Evolutionary conservation across 2,329 filamentous ascomycete genomes (phyloP).

Genomic region (Colletotrichum coccodes): DNA sequence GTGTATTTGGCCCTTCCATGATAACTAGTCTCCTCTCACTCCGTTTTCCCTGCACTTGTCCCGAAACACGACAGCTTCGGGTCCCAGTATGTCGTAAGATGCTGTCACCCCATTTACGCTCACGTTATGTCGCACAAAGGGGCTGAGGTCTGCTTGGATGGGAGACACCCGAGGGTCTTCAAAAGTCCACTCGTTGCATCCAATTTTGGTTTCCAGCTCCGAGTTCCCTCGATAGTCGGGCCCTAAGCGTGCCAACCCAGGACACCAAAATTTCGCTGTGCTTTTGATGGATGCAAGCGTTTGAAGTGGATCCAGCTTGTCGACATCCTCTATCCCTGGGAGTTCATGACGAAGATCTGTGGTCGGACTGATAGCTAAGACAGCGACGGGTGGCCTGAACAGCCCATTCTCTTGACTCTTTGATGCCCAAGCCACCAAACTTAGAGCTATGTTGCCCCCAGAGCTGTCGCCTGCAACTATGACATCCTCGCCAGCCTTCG

Average conservation of each 20-base stretch:
- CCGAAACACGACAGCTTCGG: constrained; percentile 60
- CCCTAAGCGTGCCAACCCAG: background rate
- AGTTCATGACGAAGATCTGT: constrained; percentile 45
- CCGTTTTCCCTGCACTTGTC: constrained; percentile 53
- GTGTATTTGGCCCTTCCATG: constrained; percentile 71
- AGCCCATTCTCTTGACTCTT: constrained; percentile 43
- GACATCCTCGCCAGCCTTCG: constrained; percentile 50
- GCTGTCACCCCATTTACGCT: constrained; percentile 62
- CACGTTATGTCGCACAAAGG: constrained; percentile 44
- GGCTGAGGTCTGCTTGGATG: constrained; percentile 52
- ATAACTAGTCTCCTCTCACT: constrained; percentile 63
- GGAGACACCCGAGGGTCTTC: constrained; percentile 60
- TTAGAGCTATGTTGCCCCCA: constrained; percentile 62
- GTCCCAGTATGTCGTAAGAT: constrained; percentile 61
- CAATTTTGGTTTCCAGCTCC: background rate
- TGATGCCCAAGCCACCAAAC: constrained; percentile 45
- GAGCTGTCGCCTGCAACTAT: constrained; percentile 65
- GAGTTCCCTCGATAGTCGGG: background rate
- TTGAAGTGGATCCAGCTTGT: constrained; percentile 39
- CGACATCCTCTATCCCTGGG: constrained; percentile 31
- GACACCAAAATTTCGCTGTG: constrained; percentile 40
- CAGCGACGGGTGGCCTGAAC: constrained; percentile 45
- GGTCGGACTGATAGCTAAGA: constrained; percentile 55
- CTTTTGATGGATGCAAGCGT: constrained; percentile 34
- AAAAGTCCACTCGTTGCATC: constrained; percentile 33